Base-by-base conservation (phyloP, 495 filamentous ascomycete genomes). In the Tuber melanosporum region DNA sequence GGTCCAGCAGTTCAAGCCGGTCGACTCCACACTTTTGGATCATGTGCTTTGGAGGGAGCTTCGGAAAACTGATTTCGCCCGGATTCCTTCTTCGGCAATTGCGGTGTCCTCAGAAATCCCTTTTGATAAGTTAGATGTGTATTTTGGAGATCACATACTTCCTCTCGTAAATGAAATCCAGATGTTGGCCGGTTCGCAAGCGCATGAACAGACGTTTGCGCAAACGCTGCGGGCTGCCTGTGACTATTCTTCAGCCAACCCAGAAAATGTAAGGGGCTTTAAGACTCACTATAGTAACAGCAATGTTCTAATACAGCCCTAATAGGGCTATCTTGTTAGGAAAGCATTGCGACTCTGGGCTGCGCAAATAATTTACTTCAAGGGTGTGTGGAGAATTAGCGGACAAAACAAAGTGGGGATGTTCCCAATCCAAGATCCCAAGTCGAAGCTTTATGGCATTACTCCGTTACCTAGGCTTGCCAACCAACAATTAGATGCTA, bases 271-370 rank as follows among this genome's bases (percentile, higher is more conserved):
- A 66, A 66, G 57, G 14, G 36, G 57, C 4, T 17, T 36, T 66
- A 17, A 19, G 26, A 36, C 26, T 32, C n/a, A 36, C 26, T 66
- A 5, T 66, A 36, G 26, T 36, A 4, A 44, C 6, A 42, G 36
- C 45, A 70, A 36, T 45, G 39, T 44, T 52, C 71, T 72, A 43
- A 43, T 47, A 19, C 15, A 72, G 26, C 26, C 26, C 26, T 12
- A 6, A n/a, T 44, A 82, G 81, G 80, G 78, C 22, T 70, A 45
- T 26, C 74, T 82, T 69, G 70, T 81, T 45, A 74, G 71, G 69
- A 81, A 81, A 75, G 78, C 81, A 7, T 71, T 83, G 57, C 81
- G 76, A 10, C 83, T 83, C 62, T 83, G 81, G 81, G 76, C 81
- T 10, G 82, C 82, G 14, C 82, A 83, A 74, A 79, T 77, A 10